These are phyloP conservation scores for Mortierella polycephala DNA, from an alignment of 371 early-diverging fungal genomes.

Conservation along the genomic window DNA sequence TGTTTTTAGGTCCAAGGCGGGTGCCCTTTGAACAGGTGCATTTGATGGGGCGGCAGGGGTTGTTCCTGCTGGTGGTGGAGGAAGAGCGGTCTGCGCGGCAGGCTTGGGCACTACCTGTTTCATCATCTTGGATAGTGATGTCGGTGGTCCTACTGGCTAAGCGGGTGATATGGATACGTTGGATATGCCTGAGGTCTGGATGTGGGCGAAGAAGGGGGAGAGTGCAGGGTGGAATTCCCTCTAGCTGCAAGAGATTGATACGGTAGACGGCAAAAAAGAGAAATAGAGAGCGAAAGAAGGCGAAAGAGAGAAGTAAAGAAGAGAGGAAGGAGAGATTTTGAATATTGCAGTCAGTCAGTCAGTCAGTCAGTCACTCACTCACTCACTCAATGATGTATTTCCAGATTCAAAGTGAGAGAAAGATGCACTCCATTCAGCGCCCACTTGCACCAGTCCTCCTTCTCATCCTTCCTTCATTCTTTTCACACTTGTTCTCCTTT, in stretches of 20 bases:
- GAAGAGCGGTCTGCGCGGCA: conserved; percentile 10
- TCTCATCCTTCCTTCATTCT: conserved; percentile 7
- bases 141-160: conserved; percentile 39
- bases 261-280: conserved; percentile 7
- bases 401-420: background rate
- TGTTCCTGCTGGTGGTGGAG: background rate
- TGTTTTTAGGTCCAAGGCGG: conserved; percentile 50
- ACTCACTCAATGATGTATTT: no score
- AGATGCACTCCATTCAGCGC: background rate
- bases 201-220: background rate
- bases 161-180: conserved; percentile 30
- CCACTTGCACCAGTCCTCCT: background rate
- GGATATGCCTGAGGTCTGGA: conserved; percentile 13
- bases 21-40: conserved; percentile 35
- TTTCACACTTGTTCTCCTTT: background rate
- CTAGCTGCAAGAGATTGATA: background rate
- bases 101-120: conserved; percentile 50
- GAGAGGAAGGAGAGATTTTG: conserved; percentile 11
- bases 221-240: background rate
- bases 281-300: conserved; percentile 11
- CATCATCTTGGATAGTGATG: conserved; percentile 52
- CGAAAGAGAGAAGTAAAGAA: conserved; percentile 10
- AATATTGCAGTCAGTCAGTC: background rate
- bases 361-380: conserved; percentile 3
- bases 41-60: conserved; percentile 15